Conservation (phyloP, 495 filamentous ascomycete genomes). For the Trichoderma asperelloides region DNA sequence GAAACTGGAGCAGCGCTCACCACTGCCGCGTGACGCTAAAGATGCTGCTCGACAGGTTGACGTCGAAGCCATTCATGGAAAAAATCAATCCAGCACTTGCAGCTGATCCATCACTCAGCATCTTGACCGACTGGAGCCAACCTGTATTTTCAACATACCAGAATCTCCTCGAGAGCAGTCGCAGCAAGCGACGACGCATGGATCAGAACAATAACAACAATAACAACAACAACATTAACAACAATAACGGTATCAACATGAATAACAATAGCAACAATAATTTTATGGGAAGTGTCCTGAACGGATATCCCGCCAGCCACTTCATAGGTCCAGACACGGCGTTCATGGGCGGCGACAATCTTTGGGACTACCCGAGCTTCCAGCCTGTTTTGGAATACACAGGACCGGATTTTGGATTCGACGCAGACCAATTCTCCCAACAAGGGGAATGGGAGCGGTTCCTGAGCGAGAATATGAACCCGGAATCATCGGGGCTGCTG, state of each 20-base stretch:
- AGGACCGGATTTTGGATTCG: not conserved
- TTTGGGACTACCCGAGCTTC: constrained; percentile 6
- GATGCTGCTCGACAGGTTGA: not conserved
- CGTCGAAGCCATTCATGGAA: not conserved
- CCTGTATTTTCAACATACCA: constrained; percentile 1
- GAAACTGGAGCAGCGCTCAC: not conserved
- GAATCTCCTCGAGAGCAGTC: not conserved
- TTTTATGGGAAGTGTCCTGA: not conserved
- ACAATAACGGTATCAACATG: not conserved
- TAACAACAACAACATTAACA: not conserved
- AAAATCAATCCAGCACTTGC: not conserved
- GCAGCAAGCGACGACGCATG: not conserved
- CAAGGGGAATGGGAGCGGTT: not conserved
- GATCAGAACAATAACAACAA: not conserved
- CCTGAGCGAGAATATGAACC: not conserved
- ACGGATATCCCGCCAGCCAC: not conserved
- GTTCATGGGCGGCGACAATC: not conserved
- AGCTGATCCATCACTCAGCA: not conserved
- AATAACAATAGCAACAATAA: not conserved
- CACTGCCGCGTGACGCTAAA: constrained; percentile 6
- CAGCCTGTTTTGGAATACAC: constrained; percentile 1
- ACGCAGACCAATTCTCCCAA: not conserved
- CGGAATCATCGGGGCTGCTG: not conserved
- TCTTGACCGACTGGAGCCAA: not conserved
- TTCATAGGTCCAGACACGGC: not conserved